These are phyloP conservation scores for Phaeosphaeria sp. DNA, from an alignment of 2,329 filamentous ascomycete species.

Conservation along the genomic window DNA sequence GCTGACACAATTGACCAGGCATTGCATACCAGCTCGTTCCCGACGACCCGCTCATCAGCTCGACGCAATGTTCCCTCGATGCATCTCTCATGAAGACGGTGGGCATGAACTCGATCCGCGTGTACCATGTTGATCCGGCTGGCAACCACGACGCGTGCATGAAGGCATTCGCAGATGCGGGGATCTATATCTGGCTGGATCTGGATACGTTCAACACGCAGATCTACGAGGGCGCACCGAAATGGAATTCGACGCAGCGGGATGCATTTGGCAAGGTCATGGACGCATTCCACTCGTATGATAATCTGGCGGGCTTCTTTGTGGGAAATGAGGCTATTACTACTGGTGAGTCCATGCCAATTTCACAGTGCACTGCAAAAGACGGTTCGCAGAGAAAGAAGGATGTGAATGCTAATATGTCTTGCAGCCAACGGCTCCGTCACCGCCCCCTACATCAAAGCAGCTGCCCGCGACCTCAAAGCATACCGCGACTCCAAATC, in stretches of 20 bases:
- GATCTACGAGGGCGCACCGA: conserved; percentile 67
- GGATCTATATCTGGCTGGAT: conserved; percentile 80
- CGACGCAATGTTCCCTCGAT: conserved; percentile 78
- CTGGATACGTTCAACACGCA: conserved; percentile 74
- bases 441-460: conserved; percentile 83
- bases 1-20: conserved; percentile 56
- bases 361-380: too few relatives aligned
- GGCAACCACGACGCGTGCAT: conserved; percentile 81
- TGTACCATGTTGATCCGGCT: conserved; percentile 81
- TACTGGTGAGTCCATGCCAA: conserved; percentile 35
- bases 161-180: conserved; percentile 74
- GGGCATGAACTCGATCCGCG: conserved; percentile 82
- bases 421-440: conserved; percentile 55
- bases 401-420: conserved; percentile 12
- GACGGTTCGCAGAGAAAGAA: too few relatives aligned
- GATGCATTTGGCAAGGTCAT: conserved; percentile 73
- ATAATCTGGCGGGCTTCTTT: conserved; percentile 79
- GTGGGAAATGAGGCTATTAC: conserved; percentile 87
- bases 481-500: conserved; percentile 75
- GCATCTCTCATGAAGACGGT: conserved; percentile 78
- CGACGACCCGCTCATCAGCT: conserved; percentile 77
- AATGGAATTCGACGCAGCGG: conserved; percentile 77
- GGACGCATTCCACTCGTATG: conserved; percentile 77
- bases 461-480: conserved; percentile 82
- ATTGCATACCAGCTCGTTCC: conserved; percentile 73